Evolutionary conservation across 495 filamentous ascomycete species (phyloP).

Genomic region (Hypoxylon cercidicola): DNA sequence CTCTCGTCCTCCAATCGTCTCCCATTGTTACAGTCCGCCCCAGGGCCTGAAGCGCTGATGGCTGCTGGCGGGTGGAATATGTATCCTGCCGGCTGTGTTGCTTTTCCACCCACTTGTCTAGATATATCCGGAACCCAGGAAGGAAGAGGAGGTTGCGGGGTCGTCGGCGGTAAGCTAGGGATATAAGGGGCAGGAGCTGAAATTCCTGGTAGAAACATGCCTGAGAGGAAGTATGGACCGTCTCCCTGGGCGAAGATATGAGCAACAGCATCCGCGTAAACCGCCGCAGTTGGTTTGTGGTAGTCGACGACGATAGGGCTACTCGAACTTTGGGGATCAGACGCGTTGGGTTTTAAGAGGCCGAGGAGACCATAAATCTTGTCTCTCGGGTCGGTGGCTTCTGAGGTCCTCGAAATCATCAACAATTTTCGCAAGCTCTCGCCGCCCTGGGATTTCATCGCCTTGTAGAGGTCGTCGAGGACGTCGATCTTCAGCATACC

Average conservation of each 20-base stretch:
- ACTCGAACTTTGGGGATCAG: not conserved
- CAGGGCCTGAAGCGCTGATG: constrained; percentile 15
- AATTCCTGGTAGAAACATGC: constrained; percentile 13
- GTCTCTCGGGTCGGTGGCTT: constrained; percentile 25
- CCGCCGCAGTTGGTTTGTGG: constrained; percentile 13
- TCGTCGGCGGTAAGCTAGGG: constrained; percentile 2
- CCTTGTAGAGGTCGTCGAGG: constrained; percentile 9
- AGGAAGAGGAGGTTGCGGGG: constrained; percentile 8
- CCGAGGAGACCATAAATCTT: constrained; percentile 21
- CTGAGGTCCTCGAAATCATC: constrained; percentile 18
- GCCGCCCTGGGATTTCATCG: constrained; percentile 12
- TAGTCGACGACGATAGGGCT: constrained; percentile 11
- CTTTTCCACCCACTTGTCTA: constrained; percentile 3
- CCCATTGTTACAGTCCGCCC: constrained; percentile 15
- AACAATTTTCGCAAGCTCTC: constrained; percentile 18
- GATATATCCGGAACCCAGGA: constrained; percentile 25
- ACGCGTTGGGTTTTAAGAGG: constrained; percentile 6
- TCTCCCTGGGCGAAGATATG: constrained; percentile 23
- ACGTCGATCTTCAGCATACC: constrained; percentile 4
- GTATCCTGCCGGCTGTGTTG: constrained; percentile 7
- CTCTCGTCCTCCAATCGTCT: constrained; percentile 10
- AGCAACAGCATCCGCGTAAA: constrained; percentile 22
- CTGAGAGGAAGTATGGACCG: constrained; percentile 22
- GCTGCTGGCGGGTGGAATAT: constrained; percentile 16
- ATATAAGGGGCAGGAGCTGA: constrained; percentile 14